Percentiles rank a stretch among this genome's conserved stretches.
Evolutionary conservation across 495 filamentous ascomycete genomes (phyloP).

Genomic region (Penicillium flavigenum): DNA sequence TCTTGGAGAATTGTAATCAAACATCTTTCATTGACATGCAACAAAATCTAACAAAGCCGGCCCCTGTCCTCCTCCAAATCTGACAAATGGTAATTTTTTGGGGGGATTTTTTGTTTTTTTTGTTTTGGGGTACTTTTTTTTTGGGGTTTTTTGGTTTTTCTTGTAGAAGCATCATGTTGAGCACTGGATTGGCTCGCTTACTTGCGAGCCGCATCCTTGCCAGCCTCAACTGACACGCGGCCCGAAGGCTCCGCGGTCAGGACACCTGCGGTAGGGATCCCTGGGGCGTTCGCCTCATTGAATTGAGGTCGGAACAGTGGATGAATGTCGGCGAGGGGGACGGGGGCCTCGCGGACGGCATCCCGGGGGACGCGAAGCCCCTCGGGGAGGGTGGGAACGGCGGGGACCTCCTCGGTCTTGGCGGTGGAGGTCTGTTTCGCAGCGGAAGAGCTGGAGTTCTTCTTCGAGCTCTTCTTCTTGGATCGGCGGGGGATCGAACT

Average conservation of each 20-base stretch:
- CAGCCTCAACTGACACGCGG: not conserved
- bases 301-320: slow-evolving; percentile 15
- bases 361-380: not conserved
- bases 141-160: not conserved
- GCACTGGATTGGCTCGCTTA: not conserved
- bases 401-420: slow-evolving; percentile 18
- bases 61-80: not conserved
- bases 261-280: not conserved
- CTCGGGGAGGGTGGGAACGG: slow-evolving; percentile 17
- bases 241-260: not conserved
- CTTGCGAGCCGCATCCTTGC: not conserved
- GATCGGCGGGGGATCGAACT: not conserved
- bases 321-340: slow-evolving; percentile 20
- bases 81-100: not conserved
- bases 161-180: not conserved
- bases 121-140: not conserved
- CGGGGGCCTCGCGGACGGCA: not conserved
- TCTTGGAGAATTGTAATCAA: not conserved
- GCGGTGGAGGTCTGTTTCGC: not conserved
- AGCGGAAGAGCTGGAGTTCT: not conserved
- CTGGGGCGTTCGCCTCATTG: not conserved
- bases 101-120: not conserved
- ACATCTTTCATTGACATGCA: slow-evolving; percentile 4
- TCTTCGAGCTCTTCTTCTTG: not conserved
- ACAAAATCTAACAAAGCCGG: not conserved